Evolutionary conservation across 2,329 filamentous ascomycete species (phyloP), one percentile per base, ranked within the genome.

Genomic region (Penicillium janthinellum): DNA sequence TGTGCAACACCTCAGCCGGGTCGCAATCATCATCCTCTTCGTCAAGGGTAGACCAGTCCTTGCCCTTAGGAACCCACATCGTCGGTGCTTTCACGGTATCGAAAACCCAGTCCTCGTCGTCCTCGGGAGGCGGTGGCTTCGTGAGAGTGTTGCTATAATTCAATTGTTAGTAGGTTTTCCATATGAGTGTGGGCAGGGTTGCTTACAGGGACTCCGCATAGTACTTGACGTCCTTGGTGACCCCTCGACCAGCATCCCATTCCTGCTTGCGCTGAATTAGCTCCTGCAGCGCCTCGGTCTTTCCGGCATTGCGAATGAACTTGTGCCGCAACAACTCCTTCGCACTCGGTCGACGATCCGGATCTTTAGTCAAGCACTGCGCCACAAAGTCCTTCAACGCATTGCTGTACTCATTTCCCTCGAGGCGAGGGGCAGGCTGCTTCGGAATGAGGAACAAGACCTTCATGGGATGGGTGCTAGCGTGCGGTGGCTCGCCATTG

Each of bases 351-450:
- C 95, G 82, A 66, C 86, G 86, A 63, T 96, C 92, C 8, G 92
- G 90, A 70, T 98, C 92, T 74, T 98, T 99, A 69, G 94, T 90
- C 61, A 99, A 82, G 73, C 95, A 99, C 67, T 92, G 88, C 0
- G 91, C 84, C 20, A 99, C 84, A 70, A 99, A 99, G 71, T 99
- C 94, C 71, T 92, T 96, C 81, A 98, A 96, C 39, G 96, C 91
- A 69, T 85, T 89, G 77, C 90, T 93, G 78, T 92, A 97, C 61
- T 88, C 75, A 28, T 81, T 84, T 22, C 92, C 93, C 73, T 96
- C 92, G 1, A 99, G 81, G 42, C 88, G 85, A 5, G 95, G 94
- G 2, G 95, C 88, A 1, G 90, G 82, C 68, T 92, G 92, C 78
- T 96, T 96, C 7, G 92, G 92, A 61, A 96, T 96, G 59, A 94